phyloP scores from a whole-genome alignment of 140 eudicot species.

The Oenanthe javanica region DNA sequence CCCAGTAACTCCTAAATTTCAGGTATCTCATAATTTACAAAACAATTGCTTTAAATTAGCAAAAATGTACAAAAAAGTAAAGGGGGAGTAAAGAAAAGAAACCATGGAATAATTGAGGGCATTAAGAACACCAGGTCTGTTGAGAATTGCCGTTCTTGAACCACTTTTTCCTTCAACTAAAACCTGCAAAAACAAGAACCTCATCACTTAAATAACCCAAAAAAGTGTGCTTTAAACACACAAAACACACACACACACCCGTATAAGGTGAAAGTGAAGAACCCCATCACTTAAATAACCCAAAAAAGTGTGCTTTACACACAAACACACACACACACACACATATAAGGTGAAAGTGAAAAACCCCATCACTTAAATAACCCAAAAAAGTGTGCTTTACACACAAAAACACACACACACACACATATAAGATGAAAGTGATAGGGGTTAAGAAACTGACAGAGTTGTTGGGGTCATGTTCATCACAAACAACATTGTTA shows the following conservation, averaged over 20 bases:
- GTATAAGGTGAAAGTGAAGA: not conserved
- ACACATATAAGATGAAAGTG: not conserved
- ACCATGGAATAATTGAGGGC: constrained; percentile 63
- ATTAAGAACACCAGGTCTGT: constrained; percentile 61
- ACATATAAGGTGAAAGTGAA: not conserved
- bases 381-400: not conserved
- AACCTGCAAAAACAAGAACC: constrained; percentile 34
- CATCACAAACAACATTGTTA: not conserved
- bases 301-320: not conserved
- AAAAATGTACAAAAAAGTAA: not conserved
- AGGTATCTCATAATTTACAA: too few species aligned
- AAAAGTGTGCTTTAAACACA: not conserved
- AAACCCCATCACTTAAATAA: not conserved
- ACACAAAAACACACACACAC: not conserved
- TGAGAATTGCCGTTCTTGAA: constrained; percentile 64
- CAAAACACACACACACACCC: not conserved
- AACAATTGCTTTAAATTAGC: too few species aligned
- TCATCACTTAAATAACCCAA: not conserved
- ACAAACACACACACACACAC: not conserved
- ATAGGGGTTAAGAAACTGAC: not conserved
- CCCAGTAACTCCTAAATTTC: too few species aligned
- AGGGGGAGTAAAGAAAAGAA: not conserved
- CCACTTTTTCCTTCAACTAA: constrained; percentile 48
- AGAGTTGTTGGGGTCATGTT: not conserved
- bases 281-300: not conserved